Base-by-base conservation (phyloP, 2,329 filamentous ascomycete species). In the Nigrograna mackinnonii region DNA sequence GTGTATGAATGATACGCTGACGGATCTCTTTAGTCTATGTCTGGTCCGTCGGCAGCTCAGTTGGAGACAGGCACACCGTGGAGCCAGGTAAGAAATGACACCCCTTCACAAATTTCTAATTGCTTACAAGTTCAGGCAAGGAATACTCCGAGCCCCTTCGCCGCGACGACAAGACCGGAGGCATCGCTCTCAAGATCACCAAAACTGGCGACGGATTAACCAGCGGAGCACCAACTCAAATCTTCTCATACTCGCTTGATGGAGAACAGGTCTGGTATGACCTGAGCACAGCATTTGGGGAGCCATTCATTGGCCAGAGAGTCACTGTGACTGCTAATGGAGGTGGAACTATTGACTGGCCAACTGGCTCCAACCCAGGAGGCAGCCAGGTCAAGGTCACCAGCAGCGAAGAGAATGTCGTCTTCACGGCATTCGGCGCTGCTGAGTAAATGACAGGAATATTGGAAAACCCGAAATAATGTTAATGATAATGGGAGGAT, bases 171-270 rank as follows among this genome's bases (percentile, higher is more conserved):
- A 52, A 41, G 13, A 50, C 49, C 7, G 54, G 54, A n/a, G 57
- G 60, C 14, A 53, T 61, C 22, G 55, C 60, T 11, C 51, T 63
- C 28, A 63, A 64, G 24, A 52, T 64, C 12, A 58, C 59, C 6
- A 54, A 48, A 22, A 44, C 41, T 3, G 31, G 44, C 17, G 43
- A 57, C 22, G 57, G 57, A 3, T 46, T 64, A 7, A 50, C 49
- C 35, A 43, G 40, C 12, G 52, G 49, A 14, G 54, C 44, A 22
- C 51, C 58, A 21, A 40, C 50, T 16, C 56, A 60, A 32, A 49
- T 59, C 9, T 56, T 61, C 31, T 46, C 52, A 3, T 62, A 64
- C 37, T 49, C 52, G 14, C 41, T 64, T 4, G 55, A 60, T 35
- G 47, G 44, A 5, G 47, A 37, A 4, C 40, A 50, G 30, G 55